These are phyloP conservation scores for Cladosporium austrohemisphaericum DNA, from an alignment of 2,329 filamentous ascomycete genomes.

Conservation along the genomic window DNA sequence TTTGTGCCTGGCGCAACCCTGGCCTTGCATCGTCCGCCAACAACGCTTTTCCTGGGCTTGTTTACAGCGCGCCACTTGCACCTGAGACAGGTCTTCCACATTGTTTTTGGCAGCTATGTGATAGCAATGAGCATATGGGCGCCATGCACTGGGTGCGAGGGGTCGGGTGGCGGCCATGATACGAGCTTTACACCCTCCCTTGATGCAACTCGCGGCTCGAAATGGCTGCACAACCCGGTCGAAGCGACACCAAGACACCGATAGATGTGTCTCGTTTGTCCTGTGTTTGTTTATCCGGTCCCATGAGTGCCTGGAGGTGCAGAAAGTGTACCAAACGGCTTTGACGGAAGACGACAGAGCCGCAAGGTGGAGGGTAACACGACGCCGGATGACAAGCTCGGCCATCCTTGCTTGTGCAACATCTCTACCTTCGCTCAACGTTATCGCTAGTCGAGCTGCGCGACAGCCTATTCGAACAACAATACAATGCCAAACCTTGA, in stretches of 20 bases:
- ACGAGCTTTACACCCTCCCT: neutral
- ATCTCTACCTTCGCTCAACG: neutral
- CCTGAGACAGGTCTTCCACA: neutral
- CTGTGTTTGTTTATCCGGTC: constrained; percentile 11
- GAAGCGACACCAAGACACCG: neutral
- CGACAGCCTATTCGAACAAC: neutral
- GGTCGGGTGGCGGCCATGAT: constrained; percentile 9
- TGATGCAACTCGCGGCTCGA: neutral
- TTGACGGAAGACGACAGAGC: constrained; percentile 1
- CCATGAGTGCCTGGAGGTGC: neutral
- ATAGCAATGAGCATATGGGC: constrained; percentile 16
- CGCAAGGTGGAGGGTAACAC: constrained; percentile 13
- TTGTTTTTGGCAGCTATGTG: constrained; percentile 8
- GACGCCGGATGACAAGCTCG: constrained; percentile 12
- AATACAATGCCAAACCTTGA: neutral
- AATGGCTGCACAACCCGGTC: neutral
- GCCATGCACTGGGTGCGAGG: constrained; percentile 17
- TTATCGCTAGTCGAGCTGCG: neutral
- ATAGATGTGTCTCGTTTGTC: constrained; percentile 9
- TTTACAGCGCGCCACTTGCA: neutral
- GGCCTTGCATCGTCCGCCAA: constrained; percentile 11
- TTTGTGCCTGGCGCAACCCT: constrained; percentile 8
- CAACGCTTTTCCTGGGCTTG: neutral
- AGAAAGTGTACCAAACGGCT: constrained; percentile 5
- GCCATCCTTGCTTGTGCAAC: constrained; percentile 10